Percentiles rank a stretch among this genome's conserved stretches.
Evolutionary conservation across 306 rosid species (phyloP).

Genomic region (Pterocarpus santalinus): DNA sequence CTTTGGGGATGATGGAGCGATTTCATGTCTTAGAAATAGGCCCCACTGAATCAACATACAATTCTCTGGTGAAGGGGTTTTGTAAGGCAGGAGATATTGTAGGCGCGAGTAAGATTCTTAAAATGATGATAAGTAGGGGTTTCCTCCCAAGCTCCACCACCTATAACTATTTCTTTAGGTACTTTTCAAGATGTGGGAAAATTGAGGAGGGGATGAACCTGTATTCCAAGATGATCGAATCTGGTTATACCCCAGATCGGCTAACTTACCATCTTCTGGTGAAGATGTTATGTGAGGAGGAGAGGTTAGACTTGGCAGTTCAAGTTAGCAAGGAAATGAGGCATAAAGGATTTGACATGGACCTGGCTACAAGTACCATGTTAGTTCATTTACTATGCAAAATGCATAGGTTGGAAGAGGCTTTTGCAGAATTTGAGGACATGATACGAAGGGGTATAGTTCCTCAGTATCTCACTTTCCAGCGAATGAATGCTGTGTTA

Average conservation of each 20-base stretch:
- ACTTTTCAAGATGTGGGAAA: constrained; percentile 78
- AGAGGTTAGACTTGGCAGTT: constrained; percentile 76
- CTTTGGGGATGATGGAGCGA: constrained; percentile 84
- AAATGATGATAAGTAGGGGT: constrained; percentile 85
- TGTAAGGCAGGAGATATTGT: constrained; percentile 85
- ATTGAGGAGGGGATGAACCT: constrained; percentile 89
- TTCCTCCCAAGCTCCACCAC: constrained; percentile 77
- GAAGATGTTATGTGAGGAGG: constrained; percentile 91
- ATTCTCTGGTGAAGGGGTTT: constrained; percentile 83
- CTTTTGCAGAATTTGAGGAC: constrained; percentile 75
- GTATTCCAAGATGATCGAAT: constrained; percentile 82
- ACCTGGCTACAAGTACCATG: constrained; percentile 85
- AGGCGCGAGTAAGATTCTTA: constrained; percentile 87
- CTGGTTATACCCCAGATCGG: constrained; percentile 80
- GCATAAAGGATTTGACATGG: constrained; percentile 78
- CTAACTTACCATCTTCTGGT: constrained; percentile 86
- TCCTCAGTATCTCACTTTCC: constrained; percentile 91
- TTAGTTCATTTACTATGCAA: constrained; percentile 79
- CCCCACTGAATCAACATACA: constrained; percentile 86
- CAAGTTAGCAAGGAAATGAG: constrained; percentile 90
- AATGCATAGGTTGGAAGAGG: constrained; percentile 78
- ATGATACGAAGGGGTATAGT: constrained; percentile 82
- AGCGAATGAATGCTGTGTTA: constrained; percentile 65
- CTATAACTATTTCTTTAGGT: constrained; percentile 88
- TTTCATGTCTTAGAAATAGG: constrained; percentile 77